Evolutionary conservation across 352 stramenopile genomes (phyloP).

Genomic region (Phytopythium ostracodes): DNA sequence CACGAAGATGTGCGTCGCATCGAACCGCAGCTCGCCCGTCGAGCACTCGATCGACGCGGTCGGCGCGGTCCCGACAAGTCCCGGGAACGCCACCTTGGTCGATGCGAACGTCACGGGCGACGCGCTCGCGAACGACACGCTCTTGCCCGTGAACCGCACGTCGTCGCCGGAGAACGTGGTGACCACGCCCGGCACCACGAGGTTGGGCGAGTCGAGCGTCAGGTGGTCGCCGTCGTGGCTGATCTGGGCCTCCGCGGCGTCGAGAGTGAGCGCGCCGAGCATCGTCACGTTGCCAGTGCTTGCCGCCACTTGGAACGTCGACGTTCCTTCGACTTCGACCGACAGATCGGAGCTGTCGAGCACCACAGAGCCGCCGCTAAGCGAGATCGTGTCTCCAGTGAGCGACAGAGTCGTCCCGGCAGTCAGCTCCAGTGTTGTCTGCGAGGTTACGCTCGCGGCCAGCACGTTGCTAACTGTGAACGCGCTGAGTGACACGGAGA

Average conservation of each 20-base stretch:
- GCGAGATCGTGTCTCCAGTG: slow-evolving; percentile 12
- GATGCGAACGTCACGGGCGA: slow-evolving; percentile 1
- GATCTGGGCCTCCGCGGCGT: neutral
- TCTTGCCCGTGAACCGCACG: neutral
- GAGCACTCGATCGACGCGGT: slow-evolving; percentile 10
- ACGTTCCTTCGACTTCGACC: neutral
- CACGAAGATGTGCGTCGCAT: slow-evolving; percentile 18
- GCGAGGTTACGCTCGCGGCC: slow-evolving; percentile 25
- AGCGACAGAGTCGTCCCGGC: slow-evolving; percentile 29
- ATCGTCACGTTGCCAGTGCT: slow-evolving; percentile 2
- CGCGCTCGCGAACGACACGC: slow-evolving; percentile 1
- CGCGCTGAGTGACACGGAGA: slow-evolving; percentile 25
- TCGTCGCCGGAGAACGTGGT: slow-evolving; percentile 1
- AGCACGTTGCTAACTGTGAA: slow-evolving; percentile 35
- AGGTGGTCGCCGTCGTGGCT: neutral
- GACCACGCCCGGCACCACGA: neutral
- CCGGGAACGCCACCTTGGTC: slow-evolving; percentile 15
- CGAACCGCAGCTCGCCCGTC: slow-evolving; percentile 24
- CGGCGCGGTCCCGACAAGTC: slow-evolving; percentile 5
- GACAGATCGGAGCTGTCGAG: slow-evolving; percentile 2
- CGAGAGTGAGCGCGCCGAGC: neutral
- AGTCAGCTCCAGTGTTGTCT: slow-evolving; percentile 23
- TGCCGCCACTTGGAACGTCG: neutral
- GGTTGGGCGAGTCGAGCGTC: neutral
- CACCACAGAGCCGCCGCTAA: neutral